Conservation (phyloP, 2,329 filamentous ascomycete genomes). For the Diplodia mutila region DNA sequence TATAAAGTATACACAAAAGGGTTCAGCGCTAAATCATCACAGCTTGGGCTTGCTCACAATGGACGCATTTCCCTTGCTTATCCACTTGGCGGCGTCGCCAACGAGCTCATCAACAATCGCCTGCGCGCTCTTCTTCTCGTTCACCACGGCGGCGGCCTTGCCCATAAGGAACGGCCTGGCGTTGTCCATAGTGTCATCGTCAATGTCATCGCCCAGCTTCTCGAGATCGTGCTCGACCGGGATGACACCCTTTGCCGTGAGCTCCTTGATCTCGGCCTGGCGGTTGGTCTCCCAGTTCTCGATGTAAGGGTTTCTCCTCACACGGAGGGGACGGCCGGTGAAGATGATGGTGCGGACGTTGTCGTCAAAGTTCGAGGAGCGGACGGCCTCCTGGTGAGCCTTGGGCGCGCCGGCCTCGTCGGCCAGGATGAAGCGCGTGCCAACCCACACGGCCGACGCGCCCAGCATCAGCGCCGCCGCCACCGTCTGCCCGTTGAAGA, state of each 20-base stretch:
- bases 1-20: neutral
- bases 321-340: slow-evolving; percentile 91
- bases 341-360: slow-evolving; percentile 98
- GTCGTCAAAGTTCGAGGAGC: slow-evolving; percentile 89
- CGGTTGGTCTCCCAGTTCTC: slow-evolving; percentile 95
- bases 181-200: slow-evolving; percentile 89
- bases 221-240: slow-evolving; percentile 95
- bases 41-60: slow-evolving; percentile 51
- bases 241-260: slow-evolving; percentile 85
- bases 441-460: slow-evolving; percentile 91
- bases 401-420: slow-evolving; percentile 94
- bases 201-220: slow-evolving; percentile 66
- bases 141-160: slow-evolving; percentile 91
- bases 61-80: slow-evolving; percentile 69
- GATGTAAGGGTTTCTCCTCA: slow-evolving; percentile 93
- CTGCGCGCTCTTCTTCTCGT: slow-evolving; percentile 90
- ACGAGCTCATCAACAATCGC: slow-evolving; percentile 94
- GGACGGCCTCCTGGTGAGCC: slow-evolving; percentile 93
- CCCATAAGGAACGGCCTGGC: slow-evolving; percentile 94
- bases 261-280: slow-evolving; percentile 83
- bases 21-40: slow-evolving; percentile 27
- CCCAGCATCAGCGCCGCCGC: slow-evolving; percentile 92
- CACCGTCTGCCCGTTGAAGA: slow-evolving; percentile 88
- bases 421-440: slow-evolving; percentile 90
- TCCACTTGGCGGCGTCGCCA: slow-evolving; percentile 71